Evolutionary conservation across 306 rosid genomes (phyloP).

Genomic region (Sindora glabra): DNA sequence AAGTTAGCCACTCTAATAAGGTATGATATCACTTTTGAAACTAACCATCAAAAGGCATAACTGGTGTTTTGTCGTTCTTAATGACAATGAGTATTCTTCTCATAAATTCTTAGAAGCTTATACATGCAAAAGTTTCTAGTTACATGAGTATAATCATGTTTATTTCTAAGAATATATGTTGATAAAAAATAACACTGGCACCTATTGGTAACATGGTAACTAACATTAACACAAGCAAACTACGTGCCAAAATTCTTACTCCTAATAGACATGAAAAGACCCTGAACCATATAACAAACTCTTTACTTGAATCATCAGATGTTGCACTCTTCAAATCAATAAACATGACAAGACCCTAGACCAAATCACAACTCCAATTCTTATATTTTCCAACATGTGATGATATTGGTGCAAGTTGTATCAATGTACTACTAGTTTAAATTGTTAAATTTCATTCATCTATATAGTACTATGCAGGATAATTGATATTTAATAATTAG

Average conservation of each 20-base stretch:
- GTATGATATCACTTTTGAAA: slow-evolving; percentile 4
- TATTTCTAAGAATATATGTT: neutral
- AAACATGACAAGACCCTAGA: too few species aligned
- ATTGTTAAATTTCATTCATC: too few species aligned
- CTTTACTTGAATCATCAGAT: slow-evolving; percentile 28
- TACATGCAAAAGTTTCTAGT: slow-evolving; percentile 1
- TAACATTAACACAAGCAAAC: neutral
- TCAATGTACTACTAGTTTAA: too few species aligned
- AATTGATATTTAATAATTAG: too few species aligned
- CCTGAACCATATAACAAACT: slow-evolving; percentile 7
- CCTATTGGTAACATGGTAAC: neutral
- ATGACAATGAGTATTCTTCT: neutral
- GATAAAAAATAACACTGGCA: neutral
- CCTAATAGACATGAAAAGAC: slow-evolving; percentile 1
- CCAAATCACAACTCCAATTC: too few species aligned
- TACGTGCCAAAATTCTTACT: neutral
- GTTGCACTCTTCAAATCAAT: too few species aligned
- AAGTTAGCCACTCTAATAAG: slow-evolving; percentile 9
- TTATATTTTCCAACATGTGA: too few species aligned
- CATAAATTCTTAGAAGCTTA: slow-evolving; percentile 5
- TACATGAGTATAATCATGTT: slow-evolving; percentile 1
- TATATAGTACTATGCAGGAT: too few species aligned
- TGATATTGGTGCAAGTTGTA: too few species aligned
- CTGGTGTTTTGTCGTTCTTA: slow-evolving; percentile 5
- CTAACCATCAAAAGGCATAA: slow-evolving; percentile 1